These are phyloP conservation scores for Adansonia digitata DNA, from an alignment of 345 rosid genomes.

Conservation along the genomic window DNA sequence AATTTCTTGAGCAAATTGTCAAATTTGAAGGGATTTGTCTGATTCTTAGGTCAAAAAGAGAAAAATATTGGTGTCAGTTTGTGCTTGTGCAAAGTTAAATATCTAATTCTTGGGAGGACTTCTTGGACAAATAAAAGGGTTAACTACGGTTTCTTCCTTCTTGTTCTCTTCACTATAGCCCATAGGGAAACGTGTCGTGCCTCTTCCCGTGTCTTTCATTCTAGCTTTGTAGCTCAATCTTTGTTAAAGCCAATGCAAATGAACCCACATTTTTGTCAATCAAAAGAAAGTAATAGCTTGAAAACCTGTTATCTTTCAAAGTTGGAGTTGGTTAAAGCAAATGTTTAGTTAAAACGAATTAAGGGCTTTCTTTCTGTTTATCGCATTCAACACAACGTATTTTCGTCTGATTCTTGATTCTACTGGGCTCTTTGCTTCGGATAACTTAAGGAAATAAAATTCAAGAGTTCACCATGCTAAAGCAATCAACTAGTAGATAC, in stretches of 20 bases:
- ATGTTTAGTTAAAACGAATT: neutral
- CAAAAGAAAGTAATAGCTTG: neutral
- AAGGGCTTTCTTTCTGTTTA: neutral
- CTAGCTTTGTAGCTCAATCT: neutral
- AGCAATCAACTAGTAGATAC: constrained; percentile 33
- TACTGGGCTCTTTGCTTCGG: neutral
- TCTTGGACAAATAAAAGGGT: neutral
- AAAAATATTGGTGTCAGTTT: neutral
- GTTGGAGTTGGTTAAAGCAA: neutral
- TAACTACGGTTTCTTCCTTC: neutral
- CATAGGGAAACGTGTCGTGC: too few species aligned
- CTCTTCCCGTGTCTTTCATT: neutral
- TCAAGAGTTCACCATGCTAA: constrained; percentile 25
- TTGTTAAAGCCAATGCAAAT: neutral
- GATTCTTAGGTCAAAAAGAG: neutral
- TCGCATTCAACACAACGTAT: neutral
- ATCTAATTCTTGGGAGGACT: neutral
- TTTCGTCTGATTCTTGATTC: neutral
- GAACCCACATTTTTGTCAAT: neutral
- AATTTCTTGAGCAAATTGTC: neutral
- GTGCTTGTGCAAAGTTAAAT: neutral
- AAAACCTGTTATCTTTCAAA: neutral
- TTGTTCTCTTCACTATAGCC: too few species aligned
- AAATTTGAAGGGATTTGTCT: neutral
- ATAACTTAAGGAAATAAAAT: neutral